Percentiles rank a stretch among this genome's conserved stretches.
Evolutionary conservation across 2,329 filamentous ascomycete species (phyloP).

Genomic region (Hypoxylon sp.): DNA sequence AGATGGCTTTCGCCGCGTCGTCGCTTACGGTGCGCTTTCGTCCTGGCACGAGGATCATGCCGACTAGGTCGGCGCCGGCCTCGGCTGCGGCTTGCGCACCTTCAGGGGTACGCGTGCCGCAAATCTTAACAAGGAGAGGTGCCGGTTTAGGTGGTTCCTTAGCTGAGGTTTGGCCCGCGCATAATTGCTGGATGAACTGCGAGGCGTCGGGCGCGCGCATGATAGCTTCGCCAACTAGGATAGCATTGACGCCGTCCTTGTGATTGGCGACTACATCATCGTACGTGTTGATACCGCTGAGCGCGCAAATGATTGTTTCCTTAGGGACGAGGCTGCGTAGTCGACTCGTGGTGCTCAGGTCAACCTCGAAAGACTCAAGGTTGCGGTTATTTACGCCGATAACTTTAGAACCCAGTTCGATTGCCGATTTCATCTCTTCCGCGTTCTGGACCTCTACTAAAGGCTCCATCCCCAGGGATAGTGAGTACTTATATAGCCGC

Average conservation of each 20-base stretch:
- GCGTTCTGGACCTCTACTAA: constrained; percentile 95
- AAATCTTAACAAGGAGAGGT: constrained; percentile 87
- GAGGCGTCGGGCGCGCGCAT: constrained; percentile 90
- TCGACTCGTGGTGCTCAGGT: constrained; percentile 89
- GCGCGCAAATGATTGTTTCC: constrained; percentile 88
- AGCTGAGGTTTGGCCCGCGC: constrained; percentile 66
- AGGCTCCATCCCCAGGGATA: constrained; percentile 94
- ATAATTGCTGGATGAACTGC: constrained; percentile 84
- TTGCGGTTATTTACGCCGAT: constrained; percentile 99
- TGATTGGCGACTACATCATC: constrained; percentile 90
- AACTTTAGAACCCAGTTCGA: constrained; percentile 86
- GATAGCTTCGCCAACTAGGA: constrained; percentile 93
- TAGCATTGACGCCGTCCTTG: constrained; percentile 88
- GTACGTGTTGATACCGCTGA: constrained; percentile 92
- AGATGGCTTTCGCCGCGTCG: constrained; percentile 84
- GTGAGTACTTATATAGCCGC: constrained; percentile 87
- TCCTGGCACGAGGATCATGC: constrained; percentile 89
- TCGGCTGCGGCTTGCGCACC: constrained; percentile 84
- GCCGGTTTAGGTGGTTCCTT: constrained; percentile 52
- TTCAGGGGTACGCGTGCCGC: constrained; percentile 86
- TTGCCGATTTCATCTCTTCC: constrained; percentile 90
- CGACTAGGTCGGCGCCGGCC: constrained; percentile 90
- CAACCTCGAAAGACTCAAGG: constrained; percentile 95
- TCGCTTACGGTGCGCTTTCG: constrained; percentile 83
- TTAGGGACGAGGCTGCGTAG: constrained; percentile 88